A percentile compares a stretch with the other conserved stretches of the same genome.
Conservation (phyloP, 768 basidiomycete genomes). For the Cystobasidiopsis lactophilus region DNA sequence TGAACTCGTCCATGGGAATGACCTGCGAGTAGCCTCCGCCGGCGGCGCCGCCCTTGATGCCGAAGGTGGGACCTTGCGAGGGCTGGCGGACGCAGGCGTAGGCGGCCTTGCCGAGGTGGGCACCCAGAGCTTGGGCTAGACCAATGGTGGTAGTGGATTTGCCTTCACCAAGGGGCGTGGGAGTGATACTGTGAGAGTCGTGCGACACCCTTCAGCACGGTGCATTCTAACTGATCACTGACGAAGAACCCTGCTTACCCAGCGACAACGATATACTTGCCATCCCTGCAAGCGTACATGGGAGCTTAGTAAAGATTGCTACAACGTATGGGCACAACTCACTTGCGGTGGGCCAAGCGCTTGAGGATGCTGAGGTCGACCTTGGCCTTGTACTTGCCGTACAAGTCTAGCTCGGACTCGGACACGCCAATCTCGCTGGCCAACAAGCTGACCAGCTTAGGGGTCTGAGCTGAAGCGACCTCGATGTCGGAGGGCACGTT, state of each 20-base stretch:
- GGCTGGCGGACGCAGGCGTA: conserved; percentile 97
- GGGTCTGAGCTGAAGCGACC: conserved; percentile 81
- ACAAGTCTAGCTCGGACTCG: conserved; percentile 70
- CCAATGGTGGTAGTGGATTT: conserved; percentile 97
- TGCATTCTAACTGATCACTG: neutral
- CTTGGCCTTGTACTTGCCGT: conserved; percentile 93
- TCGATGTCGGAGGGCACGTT: conserved; percentile 89
- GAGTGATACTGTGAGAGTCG: conserved; percentile 46
- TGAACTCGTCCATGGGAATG: conserved; percentile 99
- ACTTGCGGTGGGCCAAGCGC: conserved; percentile 56
- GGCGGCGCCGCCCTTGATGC: conserved; percentile 96
- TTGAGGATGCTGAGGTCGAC: conserved; percentile 75
- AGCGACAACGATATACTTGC: conserved; percentile 88
- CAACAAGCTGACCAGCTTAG: conserved; percentile 65
- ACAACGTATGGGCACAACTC: too few relatives aligned
- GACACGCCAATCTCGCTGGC: conserved; percentile 72
- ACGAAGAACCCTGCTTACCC: conserved; percentile 34
- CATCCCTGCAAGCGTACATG: conserved; percentile 21
- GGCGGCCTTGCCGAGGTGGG: conserved; percentile 71
- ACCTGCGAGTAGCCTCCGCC: conserved; percentile 62
- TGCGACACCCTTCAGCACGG: neutral
- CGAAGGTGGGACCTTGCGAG: conserved; percentile 94
- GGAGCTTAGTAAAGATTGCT: neutral
- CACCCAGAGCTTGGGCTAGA: conserved; percentile 84
- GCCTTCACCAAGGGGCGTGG: conserved; percentile 89